These are phyloP conservation scores for Pleomassaria siparia DNA, from an alignment of 2,329 filamentous ascomycete genomes.

Conservation along the genomic window DNA sequence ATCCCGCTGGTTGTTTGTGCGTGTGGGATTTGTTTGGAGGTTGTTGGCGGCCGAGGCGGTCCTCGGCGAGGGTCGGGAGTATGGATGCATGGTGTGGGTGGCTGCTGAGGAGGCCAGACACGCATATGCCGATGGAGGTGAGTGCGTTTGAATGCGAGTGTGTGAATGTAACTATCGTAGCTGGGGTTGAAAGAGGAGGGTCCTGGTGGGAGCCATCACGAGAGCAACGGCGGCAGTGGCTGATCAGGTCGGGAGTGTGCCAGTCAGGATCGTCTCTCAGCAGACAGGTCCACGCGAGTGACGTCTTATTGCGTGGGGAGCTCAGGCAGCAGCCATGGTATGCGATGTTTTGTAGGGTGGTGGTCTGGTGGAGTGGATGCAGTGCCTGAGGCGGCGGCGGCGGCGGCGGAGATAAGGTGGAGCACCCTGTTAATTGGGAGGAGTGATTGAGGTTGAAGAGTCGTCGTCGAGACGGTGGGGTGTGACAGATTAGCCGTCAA, in stretches of 20 bases:
- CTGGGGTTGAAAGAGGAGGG: constrained; percentile 37
- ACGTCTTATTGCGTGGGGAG: constrained; percentile 11
- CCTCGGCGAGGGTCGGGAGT: constrained; percentile 73
- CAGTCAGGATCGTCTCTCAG: constrained; percentile 30
- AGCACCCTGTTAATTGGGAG: constrained; percentile 23
- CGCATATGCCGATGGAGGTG: constrained; percentile 11
- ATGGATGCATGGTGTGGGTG: constrained; percentile 76
- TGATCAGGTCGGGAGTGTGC: constrained; percentile 24
- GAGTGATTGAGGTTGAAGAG: constrained; percentile 13
- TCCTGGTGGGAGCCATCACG: constrained; percentile 43
- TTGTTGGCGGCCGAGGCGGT: constrained; percentile 73
- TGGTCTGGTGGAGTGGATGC: constrained; percentile 12
- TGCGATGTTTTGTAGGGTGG: constrained; percentile 20
- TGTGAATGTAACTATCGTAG: constrained; percentile 27
- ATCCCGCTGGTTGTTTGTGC: constrained; percentile 75
- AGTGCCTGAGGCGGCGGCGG: constrained; percentile 20
- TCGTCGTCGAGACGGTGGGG: constrained; percentile 10
- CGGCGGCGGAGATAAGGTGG: constrained; percentile 36
- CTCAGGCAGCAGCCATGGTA: constrained; percentile 43
- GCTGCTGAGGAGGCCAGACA: constrained; percentile 23
- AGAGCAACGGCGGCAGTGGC: constrained; percentile 28
- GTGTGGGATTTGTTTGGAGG: constrained; percentile 69
- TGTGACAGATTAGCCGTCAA: constrained; percentile 9
- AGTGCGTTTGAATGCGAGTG: constrained; percentile 6
- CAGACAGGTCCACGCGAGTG: constrained; percentile 33